Evolutionary conservation across 352 stramenopile species (phyloP).

Genomic region (Blastocystis sp.): DNA sequence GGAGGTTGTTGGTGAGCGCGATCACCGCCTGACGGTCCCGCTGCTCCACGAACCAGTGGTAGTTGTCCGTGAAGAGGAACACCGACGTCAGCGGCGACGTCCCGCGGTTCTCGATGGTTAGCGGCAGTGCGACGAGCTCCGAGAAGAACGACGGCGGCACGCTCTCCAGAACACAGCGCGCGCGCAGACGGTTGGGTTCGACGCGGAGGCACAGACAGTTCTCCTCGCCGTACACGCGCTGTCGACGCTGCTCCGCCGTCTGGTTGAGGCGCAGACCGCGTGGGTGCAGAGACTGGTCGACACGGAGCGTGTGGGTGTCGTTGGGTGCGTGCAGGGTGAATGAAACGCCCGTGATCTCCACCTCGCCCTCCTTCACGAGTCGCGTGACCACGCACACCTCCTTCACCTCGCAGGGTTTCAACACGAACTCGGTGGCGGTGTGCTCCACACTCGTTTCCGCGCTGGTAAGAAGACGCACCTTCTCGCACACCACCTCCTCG

Average conservation of each 20-base stretch:
- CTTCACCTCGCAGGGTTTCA: background rate
- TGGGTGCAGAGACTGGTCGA: background rate
- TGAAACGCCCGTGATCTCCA: background rate
- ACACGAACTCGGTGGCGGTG: background rate
- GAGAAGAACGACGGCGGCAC: conserved; percentile 1
- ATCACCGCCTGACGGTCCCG: background rate
- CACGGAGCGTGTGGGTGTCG: background rate
- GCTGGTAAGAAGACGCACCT: background rate
- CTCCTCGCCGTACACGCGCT: background rate
- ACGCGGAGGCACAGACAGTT: conserved; percentile 2
- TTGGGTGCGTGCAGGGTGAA: background rate
- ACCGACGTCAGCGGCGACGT: conserved; percentile 1
- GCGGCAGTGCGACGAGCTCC: background rate
- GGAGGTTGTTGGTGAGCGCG: background rate
- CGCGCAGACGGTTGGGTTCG: background rate
- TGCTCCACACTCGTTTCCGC: background rate
- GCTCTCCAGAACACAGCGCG: background rate
- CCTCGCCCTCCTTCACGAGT: background rate
- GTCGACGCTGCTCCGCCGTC: conserved; percentile 30
- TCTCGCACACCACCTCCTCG: background rate
- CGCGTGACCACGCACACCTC: background rate
- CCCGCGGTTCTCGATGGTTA: conserved; percentile 42
- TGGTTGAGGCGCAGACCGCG: conserved; percentile 22
- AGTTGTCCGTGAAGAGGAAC: conserved; percentile 20
- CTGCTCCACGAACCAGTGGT: conserved; percentile 11